Conservation (phyloP, 2,329 filamentous ascomycete genomes). For the Epichloe sp. region DNA sequence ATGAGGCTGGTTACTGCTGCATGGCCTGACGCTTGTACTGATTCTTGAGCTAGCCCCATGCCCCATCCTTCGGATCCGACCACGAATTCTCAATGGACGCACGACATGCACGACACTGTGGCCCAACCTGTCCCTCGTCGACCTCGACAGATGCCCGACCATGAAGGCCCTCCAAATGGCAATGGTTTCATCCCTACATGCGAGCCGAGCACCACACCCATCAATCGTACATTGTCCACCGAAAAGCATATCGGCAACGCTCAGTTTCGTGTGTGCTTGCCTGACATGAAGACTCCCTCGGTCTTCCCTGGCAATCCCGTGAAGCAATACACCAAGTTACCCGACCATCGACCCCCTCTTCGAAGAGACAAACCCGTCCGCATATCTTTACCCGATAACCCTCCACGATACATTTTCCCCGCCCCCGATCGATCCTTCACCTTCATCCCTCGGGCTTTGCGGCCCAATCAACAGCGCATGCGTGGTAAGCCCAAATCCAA, state of each 20-base stretch:
- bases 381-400: constrained; percentile 70
- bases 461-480: constrained; percentile 78
- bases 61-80: constrained; percentile 44
- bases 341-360: constrained; percentile 90
- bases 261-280: constrained; percentile 69
- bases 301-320: constrained; percentile 64
- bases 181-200: constrained; percentile 42
- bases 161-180: constrained; percentile 41
- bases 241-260: constrained; percentile 76
- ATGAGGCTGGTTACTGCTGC: neutral
- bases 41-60: constrained; percentile 19
- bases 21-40: constrained; percentile 13
- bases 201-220: constrained; percentile 47
- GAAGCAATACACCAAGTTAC: constrained; percentile 85
- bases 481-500: constrained; percentile 58
- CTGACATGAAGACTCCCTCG: constrained; percentile 56
- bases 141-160: constrained; percentile 28
- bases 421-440: constrained; percentile 87
- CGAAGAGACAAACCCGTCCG: constrained; percentile 93
- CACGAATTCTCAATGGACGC: constrained; percentile 70
- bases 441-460: constrained; percentile 87
- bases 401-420: constrained; percentile 82
- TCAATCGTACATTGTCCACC: constrained; percentile 68
- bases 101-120: constrained; percentile 82
- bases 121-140: constrained; percentile 30